Evolutionary conservation across 768 basidiomycete species (phyloP), one percentile per base, ranked within the genome.

Genomic region (Royoungia palumana): DNA sequence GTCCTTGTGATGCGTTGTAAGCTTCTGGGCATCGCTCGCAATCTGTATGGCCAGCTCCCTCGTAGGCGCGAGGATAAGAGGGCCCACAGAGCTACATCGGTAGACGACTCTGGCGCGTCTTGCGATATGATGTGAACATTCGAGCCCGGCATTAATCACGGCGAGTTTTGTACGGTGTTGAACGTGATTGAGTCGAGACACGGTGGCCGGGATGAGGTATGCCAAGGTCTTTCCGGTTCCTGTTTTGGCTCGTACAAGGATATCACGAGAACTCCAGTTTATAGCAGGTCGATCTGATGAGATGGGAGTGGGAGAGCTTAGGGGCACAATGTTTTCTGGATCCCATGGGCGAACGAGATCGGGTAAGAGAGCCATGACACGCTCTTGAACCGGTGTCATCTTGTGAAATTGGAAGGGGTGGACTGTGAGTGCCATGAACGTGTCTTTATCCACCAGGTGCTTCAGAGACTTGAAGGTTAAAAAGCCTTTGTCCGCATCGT

Each of bases 1-100:
- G 21, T 77, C 80, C 3, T 67, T 61, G 56, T 89, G 81, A 62
- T 85, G 77, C 2, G 70, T 60, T 1, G 82, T 77, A 19, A 94
- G 69, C 55, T 80, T 81, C 22, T 77, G 60, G 2, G 92, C 91
- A 62, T 95, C 91, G 19, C 78, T 81, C 20, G 92, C 92, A 52
- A 94, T 95, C 66, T 94, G 91, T 1, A 85, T 84, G 6, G 94
- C 94, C 37, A 92, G 71, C 62, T 97, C 94, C 44, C 94, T 80
- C 4, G 94, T 96, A 2, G 94, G 92, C 20, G 83, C 89, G 65
- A 97, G 83, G 57, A 97, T 76, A 19, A 97, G 76, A 0, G 84
- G 74, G 2, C 94, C 92, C 30, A 81, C 81, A 35, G 76, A 70
- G 6, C 70, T 59, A 9, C 70, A 68, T 0, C 79, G 73, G 62